These are phyloP conservation scores for Nepenthes alata DNA, from an alignment of 179 eudicot genomes.

Conservation along the genomic window DNA sequence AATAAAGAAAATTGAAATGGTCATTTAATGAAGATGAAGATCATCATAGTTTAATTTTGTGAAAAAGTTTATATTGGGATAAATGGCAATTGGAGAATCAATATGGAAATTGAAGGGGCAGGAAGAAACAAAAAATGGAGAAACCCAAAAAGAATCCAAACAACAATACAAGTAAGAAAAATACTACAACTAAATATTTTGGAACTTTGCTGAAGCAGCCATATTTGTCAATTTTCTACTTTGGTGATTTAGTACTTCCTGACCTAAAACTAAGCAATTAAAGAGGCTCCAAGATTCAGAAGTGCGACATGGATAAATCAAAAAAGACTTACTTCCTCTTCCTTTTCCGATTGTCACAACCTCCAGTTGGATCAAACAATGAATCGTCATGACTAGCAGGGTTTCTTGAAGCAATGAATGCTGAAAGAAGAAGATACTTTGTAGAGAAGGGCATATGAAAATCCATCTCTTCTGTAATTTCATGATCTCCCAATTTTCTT, in stretches of 20 bases:
- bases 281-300: no score
- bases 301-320: constrained; percentile 25
- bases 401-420: constrained; percentile 86
- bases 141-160: no score
- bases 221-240: no score
- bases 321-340: constrained; percentile 46
- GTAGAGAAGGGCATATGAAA: constrained; percentile 82
- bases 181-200: no score
- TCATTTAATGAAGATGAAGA: not conserved
- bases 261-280: no score
- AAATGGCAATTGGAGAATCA: not conserved
- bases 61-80: not conserved
- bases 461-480: constrained; percentile 42
- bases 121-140: no score
- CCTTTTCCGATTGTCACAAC: constrained; percentile 50
- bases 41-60: not conserved
- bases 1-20: no score
- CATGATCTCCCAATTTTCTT: constrained; percentile 26
- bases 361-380: constrained; percentile 84
- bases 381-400: constrained; percentile 98
- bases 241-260: no score
- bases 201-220: no score
- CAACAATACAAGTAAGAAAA: no score
- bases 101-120: not conserved
- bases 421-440: constrained; percentile 85